Evolutionary conservation across 441 rosid species (phyloP), one percentile per base, ranked within the genome.

Genomic region (Adansonia rubrostipa): DNA sequence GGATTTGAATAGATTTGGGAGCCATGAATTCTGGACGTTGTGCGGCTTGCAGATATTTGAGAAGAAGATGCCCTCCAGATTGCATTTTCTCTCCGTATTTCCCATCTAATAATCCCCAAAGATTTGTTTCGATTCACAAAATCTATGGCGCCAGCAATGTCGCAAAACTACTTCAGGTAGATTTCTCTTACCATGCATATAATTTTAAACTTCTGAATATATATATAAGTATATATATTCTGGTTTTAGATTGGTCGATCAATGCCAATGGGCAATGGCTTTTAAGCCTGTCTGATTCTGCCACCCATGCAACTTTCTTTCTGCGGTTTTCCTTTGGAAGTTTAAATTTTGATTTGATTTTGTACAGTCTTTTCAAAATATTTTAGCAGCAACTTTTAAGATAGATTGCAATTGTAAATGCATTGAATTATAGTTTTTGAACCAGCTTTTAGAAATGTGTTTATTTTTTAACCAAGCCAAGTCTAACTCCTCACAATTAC

Each of bases 101-200:
- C 76, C 95, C 91, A 51, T 64, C 90, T 53, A 80, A 64, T 33
- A 77, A 87, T 67, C 89, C 91, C 75, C 74, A 76, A 61, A 86
- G 87, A 85, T 91, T 91, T 81, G 84, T 82, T 68, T 82, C 66
- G 50, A 80, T 89, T 76, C 95, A 91, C 71, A 84, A 79, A 83
- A 86, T 89, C 79, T 86, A 88, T 78, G 93, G 95, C 11, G 92
- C 95, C 66, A 89, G 92, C 77, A 89, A 87, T 57, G 91, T 88
- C 76, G 84, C 85, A 78, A 89, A 89, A 74, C 77, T 91, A 87
- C 87, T 91, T 61, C 89, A 91, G 91, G 92, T 88, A 80, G 14
- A 48, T 17, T 14, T 24, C 28, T 24, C 19, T 14, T 48, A 13
- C 28, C 1, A 24, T 24, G 0, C 28, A 24, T 24, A 24, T 24